Evolutionary conservation across 2,329 filamentous ascomycete genomes (phyloP).

Genomic region (Pseudogymnoascus sp.): DNA sequence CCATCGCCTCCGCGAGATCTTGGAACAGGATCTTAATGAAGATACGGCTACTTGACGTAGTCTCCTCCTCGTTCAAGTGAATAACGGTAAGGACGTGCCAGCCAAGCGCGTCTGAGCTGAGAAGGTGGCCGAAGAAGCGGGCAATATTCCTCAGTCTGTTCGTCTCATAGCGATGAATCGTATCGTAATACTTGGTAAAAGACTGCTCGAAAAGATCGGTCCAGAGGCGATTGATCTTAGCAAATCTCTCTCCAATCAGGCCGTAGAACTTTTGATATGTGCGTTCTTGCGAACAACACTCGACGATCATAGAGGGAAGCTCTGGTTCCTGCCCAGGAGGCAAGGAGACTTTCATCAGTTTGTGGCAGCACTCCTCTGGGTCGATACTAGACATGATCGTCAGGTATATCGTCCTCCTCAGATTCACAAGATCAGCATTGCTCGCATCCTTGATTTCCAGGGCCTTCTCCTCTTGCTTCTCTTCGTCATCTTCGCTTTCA

Average conservation of each 20-base stretch:
- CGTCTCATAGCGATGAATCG: conserved; percentile 94
- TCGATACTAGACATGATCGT: conserved; percentile 96
- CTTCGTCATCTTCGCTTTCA: conserved; percentile 63
- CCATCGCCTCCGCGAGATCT: conserved; percentile 79
- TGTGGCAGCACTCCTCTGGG: conserved; percentile 95
- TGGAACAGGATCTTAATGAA: conserved; percentile 98
- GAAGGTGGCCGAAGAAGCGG: conserved; percentile 85
- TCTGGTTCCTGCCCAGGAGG: conserved; percentile 82
- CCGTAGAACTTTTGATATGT: conserved; percentile 98
- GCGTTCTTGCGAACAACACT: conserved; percentile 92
- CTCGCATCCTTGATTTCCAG: conserved; percentile 97
- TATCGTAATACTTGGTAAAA: conserved; percentile 92
- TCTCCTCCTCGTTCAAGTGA: conserved; percentile 93
- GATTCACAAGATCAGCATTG: conserved; percentile 89
- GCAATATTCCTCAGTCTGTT: conserved; percentile 93
- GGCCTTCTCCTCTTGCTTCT: conserved; percentile 70
- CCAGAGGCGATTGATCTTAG: conserved; percentile 94
- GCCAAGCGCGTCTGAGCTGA: conserved; percentile 79
- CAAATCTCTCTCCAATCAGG: conserved; percentile 86
- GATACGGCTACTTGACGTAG: conserved; percentile 90
- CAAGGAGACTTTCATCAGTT: conserved; percentile 88
- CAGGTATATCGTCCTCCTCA: conserved; percentile 90
- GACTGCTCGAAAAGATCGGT: conserved; percentile 83
- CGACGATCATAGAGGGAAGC: conserved; percentile 91
- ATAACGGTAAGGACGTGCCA: conserved; percentile 85